A percentile compares a stretch with the other conserved stretches of the same genome.
Evolutionary conservation across 2,329 filamentous ascomycete species (phyloP).

Genomic region (Monilinia polystroma): DNA sequence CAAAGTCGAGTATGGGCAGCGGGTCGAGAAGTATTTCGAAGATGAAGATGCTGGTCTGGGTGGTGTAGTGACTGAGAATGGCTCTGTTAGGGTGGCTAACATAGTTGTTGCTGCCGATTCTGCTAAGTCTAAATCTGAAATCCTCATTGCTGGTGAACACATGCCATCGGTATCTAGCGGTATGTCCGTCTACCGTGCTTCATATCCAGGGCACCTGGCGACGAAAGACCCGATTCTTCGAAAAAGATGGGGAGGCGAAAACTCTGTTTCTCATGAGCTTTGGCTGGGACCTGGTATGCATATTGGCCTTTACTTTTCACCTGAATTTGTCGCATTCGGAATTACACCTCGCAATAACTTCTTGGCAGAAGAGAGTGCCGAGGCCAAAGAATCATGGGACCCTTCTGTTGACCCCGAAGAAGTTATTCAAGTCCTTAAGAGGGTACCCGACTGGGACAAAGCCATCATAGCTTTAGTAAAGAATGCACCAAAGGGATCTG

Average conservation of each 20-base stretch:
- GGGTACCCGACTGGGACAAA: slow-evolving; percentile 30
- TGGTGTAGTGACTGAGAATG: slow-evolving; percentile 46
- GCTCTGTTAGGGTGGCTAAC: slow-evolving; percentile 44
- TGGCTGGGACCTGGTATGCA: slow-evolving; percentile 53
- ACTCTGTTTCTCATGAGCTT: slow-evolving; percentile 38
- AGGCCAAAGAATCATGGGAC: slow-evolving; percentile 46
- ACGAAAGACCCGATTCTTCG: not conserved
- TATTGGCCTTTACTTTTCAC: slow-evolving; percentile 41
- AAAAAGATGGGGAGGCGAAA: not conserved
- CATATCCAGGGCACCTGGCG: slow-evolving; percentile 11
- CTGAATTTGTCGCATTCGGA: not conserved
- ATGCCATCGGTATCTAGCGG: not conserved
- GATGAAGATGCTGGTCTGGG: slow-evolving; percentile 42
- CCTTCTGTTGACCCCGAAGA: slow-evolving; percentile 29
- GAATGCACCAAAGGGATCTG: slow-evolving; percentile 27
- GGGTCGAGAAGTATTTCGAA: slow-evolving; percentile 51
- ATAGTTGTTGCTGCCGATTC: slow-evolving; percentile 44
- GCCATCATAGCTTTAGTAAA: slow-evolving; percentile 30
- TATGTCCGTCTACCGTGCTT: not conserved
- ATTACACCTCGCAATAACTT: not conserved
- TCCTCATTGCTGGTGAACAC: slow-evolving; percentile 30
- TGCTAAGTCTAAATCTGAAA: slow-evolving; percentile 35
- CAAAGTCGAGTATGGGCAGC: slow-evolving; percentile 53
- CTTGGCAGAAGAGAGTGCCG: slow-evolving; percentile 35
- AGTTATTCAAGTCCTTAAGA: slow-evolving; percentile 32